Percentiles rank a stretch among this genome's conserved stretches.
Evolutionary conservation across 192 early-diverging fungal species (phyloP).

Genomic region (Thoreauomyces humboldtii): DNA sequence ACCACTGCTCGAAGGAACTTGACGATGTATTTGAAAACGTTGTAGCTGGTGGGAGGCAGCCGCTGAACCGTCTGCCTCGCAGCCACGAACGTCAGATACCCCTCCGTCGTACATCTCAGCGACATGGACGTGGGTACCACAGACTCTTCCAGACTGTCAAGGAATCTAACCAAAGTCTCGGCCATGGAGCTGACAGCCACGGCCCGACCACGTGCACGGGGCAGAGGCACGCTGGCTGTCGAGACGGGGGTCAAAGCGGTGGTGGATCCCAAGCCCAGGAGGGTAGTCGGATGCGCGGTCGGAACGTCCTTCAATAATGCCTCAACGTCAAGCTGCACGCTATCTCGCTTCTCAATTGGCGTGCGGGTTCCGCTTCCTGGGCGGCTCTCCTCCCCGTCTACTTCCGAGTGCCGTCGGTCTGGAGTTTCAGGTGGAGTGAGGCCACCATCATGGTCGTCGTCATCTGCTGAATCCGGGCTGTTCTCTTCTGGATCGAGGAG

Average conservation of each 20-base stretch:
- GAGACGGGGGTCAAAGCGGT: neutral
- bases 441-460: conserved; percentile 1
- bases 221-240: neutral
- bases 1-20: conserved; percentile 73
- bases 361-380: conserved; percentile 12
- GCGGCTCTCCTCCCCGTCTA: neutral
- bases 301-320: conserved; percentile 20
- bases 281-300: conserved; percentile 14
- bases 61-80: conserved; percentile 50
- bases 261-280: conserved; percentile 26
- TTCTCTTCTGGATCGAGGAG: conserved; percentile 26
- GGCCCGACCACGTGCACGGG: conserved; percentile 39
- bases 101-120: conserved; percentile 60
- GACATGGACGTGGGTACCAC: conserved; percentile 69
- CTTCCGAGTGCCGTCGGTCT: neutral
- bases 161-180: conserved; percentile 65
- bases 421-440: neutral
- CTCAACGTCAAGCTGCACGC: conserved; percentile 14
- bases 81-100: conserved; percentile 31
- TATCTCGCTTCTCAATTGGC: conserved; percentile 9
- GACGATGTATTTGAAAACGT: conserved; percentile 78
- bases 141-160: conserved; percentile 70
- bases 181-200: conserved; percentile 71
- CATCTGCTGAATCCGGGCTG: neutral
- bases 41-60: conserved; percentile 66